These are phyloP conservation scores for Brettanomyces nanus DNA, from an alignment of 805 yeast species.

Conservation along the genomic window DNA sequence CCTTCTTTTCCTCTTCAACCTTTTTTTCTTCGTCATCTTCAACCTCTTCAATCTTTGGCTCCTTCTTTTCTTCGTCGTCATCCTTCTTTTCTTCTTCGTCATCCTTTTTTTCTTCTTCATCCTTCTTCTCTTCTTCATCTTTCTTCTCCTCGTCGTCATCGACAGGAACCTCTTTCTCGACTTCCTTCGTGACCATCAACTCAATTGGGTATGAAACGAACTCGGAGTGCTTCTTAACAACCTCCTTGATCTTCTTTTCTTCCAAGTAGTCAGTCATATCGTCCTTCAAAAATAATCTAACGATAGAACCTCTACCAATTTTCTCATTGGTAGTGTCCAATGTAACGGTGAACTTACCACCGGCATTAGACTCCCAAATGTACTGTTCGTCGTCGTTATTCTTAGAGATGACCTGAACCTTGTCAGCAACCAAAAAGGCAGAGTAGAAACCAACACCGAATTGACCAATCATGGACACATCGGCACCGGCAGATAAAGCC, in stretches of 20 bases:
- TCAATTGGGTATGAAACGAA: conserved; percentile 99
- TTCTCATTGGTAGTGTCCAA: conserved; percentile 81
- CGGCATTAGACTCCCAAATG: conserved; percentile 99
- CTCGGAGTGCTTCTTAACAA: conserved; percentile 98
- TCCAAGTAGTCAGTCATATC: conserved; percentile 98
- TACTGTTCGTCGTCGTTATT: conserved; percentile 99
- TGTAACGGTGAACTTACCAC: conserved; percentile 97
- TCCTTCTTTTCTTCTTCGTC: conserved; percentile 45
- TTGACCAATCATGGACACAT: conserved; percentile 99
- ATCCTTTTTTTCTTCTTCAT: conserved; percentile 42
- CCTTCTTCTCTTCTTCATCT: conserved; percentile 42
- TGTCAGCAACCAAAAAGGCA: conserved; percentile 96
- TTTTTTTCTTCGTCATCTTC: conserved; percentile 54
- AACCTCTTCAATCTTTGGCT: conserved; percentile 74
- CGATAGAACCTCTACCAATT: conserved; percentile 89
- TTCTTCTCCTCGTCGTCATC: conserved; percentile 55
- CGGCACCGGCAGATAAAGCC: conserved; percentile 99
- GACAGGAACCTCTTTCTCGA: conserved; percentile 92
- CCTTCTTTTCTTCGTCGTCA: conserved; percentile 41
- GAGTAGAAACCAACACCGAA: conserved; percentile 99
- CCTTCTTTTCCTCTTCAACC: conserved; percentile 65
- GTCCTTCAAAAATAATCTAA: conserved; percentile 95
- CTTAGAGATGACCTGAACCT: conserved; percentile 96
- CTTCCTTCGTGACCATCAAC: conserved; percentile 96
- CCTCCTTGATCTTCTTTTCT: conserved; percentile 99